These are phyloP conservation scores for Alternaria postmessia DNA, from an alignment of 2,329 filamentous ascomycete genomes.

Conservation along the genomic window DNA sequence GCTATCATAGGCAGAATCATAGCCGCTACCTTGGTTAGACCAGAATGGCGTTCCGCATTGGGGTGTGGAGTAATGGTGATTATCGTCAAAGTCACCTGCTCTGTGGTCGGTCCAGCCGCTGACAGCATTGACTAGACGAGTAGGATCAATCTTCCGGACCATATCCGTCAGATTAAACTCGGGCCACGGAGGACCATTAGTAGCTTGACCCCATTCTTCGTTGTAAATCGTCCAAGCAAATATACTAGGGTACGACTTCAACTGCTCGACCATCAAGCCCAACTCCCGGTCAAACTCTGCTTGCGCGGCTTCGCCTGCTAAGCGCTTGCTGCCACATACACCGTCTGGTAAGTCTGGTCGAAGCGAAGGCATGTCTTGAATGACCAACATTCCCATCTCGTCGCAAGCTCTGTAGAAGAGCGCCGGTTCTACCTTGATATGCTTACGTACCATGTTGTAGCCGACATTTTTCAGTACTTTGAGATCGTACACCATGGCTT, in stretches of 20 bases:
- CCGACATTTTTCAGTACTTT: constrained; percentile 70
- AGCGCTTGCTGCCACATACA: constrained; percentile 21
- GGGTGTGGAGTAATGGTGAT: constrained; percentile 75
- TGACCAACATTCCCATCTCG: constrained; percentile 69
- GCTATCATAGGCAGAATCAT: constrained; percentile 61
- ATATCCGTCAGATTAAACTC: constrained; percentile 65
- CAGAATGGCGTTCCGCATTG: constrained; percentile 76
- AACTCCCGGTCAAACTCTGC: constrained; percentile 71
- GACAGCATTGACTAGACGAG: constrained; percentile 68
- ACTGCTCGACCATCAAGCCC: constrained; percentile 67
- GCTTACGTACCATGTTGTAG: constrained; percentile 76
- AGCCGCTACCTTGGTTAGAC: constrained; percentile 62
- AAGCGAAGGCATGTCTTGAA: constrained; percentile 76
- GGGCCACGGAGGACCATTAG: constrained; percentile 54
- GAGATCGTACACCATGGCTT: constrained; percentile 74
- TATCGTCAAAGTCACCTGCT: constrained; percentile 71
- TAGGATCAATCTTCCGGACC: constrained; percentile 67
- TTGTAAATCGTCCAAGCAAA: constrained; percentile 75
- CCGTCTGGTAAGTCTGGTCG: constrained; percentile 26
- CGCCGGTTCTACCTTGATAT: constrained; percentile 73
- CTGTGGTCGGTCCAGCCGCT: constrained; percentile 75
- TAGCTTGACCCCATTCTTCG: constrained; percentile 73
- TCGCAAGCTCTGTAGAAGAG: constrained; percentile 75
- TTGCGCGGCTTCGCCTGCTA: constrained; percentile 58
- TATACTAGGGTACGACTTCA: constrained; percentile 71